These are phyloP conservation scores for Geranium rotundifolium DNA, from an alignment of 345 rosid genomes.

Conservation along the genomic window DNA sequence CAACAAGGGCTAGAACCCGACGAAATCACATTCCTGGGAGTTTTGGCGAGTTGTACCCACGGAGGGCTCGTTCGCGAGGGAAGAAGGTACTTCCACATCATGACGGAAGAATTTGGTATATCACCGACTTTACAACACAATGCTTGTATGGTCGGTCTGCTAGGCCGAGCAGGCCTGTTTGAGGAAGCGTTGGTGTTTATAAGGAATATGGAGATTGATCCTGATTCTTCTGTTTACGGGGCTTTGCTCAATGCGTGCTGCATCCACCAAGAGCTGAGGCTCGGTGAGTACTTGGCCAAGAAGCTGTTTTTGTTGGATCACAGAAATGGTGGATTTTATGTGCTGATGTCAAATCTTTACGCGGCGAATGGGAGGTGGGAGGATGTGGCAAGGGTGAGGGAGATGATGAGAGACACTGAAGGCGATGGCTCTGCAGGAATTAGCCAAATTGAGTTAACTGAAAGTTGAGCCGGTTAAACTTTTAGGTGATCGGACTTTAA, in stretches of 20 bases:
- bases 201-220: slow-evolving; percentile 32
- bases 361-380: slow-evolving; percentile 68
- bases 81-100: slow-evolving; percentile 36
- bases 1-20: slow-evolving; percentile 47
- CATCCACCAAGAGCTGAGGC: slow-evolving; percentile 47
- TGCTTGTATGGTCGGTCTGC: slow-evolving; percentile 62
- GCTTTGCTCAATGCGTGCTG: slow-evolving; percentile 63
- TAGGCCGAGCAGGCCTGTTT: slow-evolving; percentile 50
- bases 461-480: too few relatives aligned
- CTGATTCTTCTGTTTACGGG: slow-evolving; percentile 79
- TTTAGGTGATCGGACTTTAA: too few relatives aligned
- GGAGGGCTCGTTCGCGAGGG: slow-evolving; percentile 65
- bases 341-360: slow-evolving; percentile 81
- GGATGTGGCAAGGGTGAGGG: slow-evolving; percentile 27
- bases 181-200: slow-evolving; percentile 47
- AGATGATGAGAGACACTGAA: slow-evolving; percentile 30
- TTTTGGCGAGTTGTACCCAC: slow-evolving; percentile 62
- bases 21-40: slow-evolving; percentile 63
- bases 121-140: slow-evolving; percentile 56
- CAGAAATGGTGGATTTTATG: slow-evolving; percentile 62
- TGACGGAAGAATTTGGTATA: slow-evolving; percentile 44
- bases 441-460: slow-evolving; percentile 36
- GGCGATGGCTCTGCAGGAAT: slow-evolving; percentile 69
- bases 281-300: slow-evolving; percentile 75
- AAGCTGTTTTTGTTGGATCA: slow-evolving; percentile 51